These are phyloP conservation scores for Saccharomycopsis fibuligera DNA, from an alignment of 805 yeast species.

Conservation along the genomic window DNA sequence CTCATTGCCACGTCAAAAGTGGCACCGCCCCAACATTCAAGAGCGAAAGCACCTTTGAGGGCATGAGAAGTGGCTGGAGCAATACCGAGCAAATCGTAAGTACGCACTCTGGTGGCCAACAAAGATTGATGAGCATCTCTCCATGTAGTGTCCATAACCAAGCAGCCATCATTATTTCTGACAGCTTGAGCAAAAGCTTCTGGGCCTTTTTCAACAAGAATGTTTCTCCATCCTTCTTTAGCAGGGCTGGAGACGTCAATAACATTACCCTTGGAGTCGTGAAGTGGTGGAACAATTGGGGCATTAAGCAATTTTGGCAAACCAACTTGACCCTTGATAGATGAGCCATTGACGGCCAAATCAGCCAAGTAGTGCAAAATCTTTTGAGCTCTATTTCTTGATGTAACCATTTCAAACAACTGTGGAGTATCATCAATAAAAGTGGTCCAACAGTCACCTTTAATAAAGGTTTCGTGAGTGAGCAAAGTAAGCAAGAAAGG, in stretches of 20 bases:
- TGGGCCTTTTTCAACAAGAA: constrained; percentile 79
- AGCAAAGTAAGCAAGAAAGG: constrained; percentile 89
- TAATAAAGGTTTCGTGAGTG: constrained; percentile 82
- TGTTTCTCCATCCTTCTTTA: constrained; percentile 88
- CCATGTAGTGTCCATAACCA: constrained; percentile 99
- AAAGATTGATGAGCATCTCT: constrained; percentile 99
- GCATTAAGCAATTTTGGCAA: constrained; percentile 73
- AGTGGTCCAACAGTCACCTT: constrained; percentile 94
- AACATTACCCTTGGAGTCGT: constrained; percentile 48
- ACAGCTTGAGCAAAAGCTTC: constrained; percentile 85
- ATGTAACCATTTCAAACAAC: constrained; percentile 86
- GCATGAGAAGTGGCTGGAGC: constrained; percentile 95
- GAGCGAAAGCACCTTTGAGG: constrained; percentile 81
- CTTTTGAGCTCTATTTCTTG: constrained; percentile 96
- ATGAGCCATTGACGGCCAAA: constrained; percentile 90
- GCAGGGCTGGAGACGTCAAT: constrained; percentile 50
- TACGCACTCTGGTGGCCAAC: constrained; percentile 95
- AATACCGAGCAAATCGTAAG: constrained; percentile 82
- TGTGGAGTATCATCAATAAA: constrained; percentile 97
- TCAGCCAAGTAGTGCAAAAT: constrained; percentile 87
- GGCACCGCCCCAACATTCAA: constrained; percentile 99
- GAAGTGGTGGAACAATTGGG: constrained; percentile 69
- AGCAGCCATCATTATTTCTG: constrained; percentile 75
- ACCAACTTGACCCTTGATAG: constrained; percentile 94
- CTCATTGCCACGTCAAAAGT: constrained; percentile 99